Evolutionary conservation across 495 filamentous ascomycete species (phyloP), one percentile per base, ranked within the genome.

Genomic region (Hypoxylon fragiforme): DNA sequence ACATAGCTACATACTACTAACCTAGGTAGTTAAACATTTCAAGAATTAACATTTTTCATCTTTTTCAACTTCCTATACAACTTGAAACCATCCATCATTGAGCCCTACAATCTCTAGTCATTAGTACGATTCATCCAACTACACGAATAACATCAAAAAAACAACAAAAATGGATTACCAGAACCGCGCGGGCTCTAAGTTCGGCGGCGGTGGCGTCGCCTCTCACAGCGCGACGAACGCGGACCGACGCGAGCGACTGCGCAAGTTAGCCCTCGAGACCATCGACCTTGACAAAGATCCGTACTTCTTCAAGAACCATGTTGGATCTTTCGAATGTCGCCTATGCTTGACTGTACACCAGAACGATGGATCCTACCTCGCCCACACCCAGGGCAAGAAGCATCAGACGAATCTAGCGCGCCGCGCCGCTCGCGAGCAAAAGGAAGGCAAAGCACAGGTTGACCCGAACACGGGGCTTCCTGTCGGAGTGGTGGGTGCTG

Each of bases 271-370:
- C 9, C 88, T 99, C 57, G 94, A 99, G 76, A 91, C 89, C 14
- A 99, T 99, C 79, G 95, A 99, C 73, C 86, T 99, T 37, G 95
- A 97, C 69, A 97, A 97, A 75, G 94, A 99, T 76, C 94, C 94
- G 0, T 99, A 97, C 80, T 96, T 99, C 82, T 97, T 99, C 88
- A 96, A 95, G 69, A 99, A 99, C 77, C 94, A 99, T 65, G 90
- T 97, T 58, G 94, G 94, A 57, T 92, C 87, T 70, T 99, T 97
- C 76, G 94, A 99, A 69, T 99, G 94, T 70, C 90, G 95, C 12
- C 86, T 99, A 32, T 99, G 94, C 63, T 78, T 99, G 22, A 99
- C 94, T 2, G 95, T 97, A n/a, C 94, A 99, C 79, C 94, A 99
- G 65, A 99, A 99, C 73, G 94, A 99, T 76, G 94, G 94, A 60